A percentile compares a stretch with the other conserved stretches of the same genome.
phyloP scores from a whole-genome alignment of 2,329 filamentous ascomycete species.

The Sporothrix brunneoviolacea region DNA sequence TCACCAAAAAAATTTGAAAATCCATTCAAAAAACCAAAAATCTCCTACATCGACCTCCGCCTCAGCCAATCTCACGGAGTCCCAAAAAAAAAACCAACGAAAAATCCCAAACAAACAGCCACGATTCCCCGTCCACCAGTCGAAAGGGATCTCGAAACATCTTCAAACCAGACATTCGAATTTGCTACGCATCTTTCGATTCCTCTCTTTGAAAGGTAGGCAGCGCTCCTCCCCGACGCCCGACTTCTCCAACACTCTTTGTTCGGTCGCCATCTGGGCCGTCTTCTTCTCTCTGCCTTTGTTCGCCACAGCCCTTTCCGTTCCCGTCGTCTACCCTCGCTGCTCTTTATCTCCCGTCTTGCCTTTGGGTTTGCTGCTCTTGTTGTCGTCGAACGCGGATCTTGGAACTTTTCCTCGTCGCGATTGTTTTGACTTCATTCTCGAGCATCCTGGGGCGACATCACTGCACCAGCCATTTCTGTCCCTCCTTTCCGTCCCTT shows the following conservation, averaged over 20 bases:
- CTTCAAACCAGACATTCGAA: background rate
- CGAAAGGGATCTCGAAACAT: slow-evolving; percentile 1
- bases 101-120: slow-evolving; percentile 12
- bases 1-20: slow-evolving; percentile 57
- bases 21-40: slow-evolving; percentile 38
- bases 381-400: too few species aligned
- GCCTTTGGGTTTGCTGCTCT: too few species aligned
- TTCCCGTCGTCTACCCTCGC: slow-evolving; percentile 1
- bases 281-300: background rate
- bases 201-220: slow-evolving; percentile 1
- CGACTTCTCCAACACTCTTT: background rate
- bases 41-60: slow-evolving; percentile 15
- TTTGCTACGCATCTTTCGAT: background rate
- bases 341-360: background rate
- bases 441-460: background rate
- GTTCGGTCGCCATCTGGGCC: background rate
- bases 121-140: slow-evolving; percentile 10
- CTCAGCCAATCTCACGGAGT: slow-evolving; percentile 16
- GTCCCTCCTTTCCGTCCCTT: background rate
- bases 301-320: background rate
- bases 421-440: background rate
- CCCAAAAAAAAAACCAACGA: slow-evolving; percentile 14
- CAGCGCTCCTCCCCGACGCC: background rate
- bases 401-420: too few species aligned
- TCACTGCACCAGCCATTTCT: background rate